Conservation (phyloP, 306 rosid species). For the Fragaria nilgerrensis region DNA sequence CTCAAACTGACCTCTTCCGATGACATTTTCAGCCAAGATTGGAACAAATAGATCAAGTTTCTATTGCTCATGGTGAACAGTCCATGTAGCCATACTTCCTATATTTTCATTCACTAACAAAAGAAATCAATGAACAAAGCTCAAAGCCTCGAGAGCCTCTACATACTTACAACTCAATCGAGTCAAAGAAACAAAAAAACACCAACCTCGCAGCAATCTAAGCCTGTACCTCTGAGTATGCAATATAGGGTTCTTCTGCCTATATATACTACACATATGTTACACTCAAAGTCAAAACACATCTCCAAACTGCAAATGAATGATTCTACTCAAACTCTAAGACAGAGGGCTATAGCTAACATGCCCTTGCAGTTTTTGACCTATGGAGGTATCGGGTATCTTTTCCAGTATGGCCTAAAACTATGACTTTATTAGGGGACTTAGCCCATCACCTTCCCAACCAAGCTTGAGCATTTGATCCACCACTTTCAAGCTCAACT, state of each 20-base stretch:
- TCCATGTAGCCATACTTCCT: constrained; percentile 5
- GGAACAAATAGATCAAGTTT: background rate
- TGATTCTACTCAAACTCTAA: constrained; percentile 26
- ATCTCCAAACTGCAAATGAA: constrained; percentile 25
- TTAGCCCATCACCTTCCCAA: constrained; percentile 91
- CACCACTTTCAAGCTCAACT: constrained; percentile 97
- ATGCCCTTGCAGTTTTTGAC: constrained; percentile 30
- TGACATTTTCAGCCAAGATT: background rate
- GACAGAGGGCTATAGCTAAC: constrained; percentile 22
- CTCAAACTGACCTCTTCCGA: background rate
- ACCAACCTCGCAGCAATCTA: constrained; percentile 41
- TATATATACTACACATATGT: constrained; percentile 40
- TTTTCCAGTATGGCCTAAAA: constrained; percentile 31
- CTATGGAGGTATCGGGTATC: constrained; percentile 30
- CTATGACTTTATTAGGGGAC: constrained; percentile 66
- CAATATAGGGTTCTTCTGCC: constrained; percentile 27
- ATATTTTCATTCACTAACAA: constrained; percentile 34
- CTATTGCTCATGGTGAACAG: background rate
- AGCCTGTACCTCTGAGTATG: constrained; percentile 31
- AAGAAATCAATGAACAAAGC: constrained; percentile 31
- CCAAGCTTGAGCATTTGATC: constrained; percentile 98
- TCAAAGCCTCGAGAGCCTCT: constrained; percentile 28
- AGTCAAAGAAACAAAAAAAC: constrained; percentile 19
- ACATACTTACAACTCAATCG: constrained; percentile 35
- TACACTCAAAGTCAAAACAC: constrained; percentile 37